Evolutionary conservation across 2,329 filamentous ascomycete species (phyloP).

Genomic region (Dothidotthia symphoricarpi): DNA sequence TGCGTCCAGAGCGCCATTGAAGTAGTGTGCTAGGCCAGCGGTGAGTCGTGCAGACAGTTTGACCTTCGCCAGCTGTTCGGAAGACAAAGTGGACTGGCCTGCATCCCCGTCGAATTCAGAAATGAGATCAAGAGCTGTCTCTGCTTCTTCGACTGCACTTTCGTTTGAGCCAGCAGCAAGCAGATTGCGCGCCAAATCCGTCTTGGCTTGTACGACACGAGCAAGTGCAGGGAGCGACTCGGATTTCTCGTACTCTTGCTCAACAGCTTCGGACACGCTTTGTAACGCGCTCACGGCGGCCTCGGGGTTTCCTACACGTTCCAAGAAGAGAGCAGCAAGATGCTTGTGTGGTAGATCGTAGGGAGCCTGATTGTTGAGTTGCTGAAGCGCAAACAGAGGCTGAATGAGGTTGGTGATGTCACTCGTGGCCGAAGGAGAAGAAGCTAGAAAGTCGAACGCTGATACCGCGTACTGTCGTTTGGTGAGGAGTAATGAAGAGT

Average conservation of each 20-base stretch:
- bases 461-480: slow-evolving; percentile 78
- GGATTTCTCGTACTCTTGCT: slow-evolving; percentile 78
- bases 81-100: slow-evolving; percentile 55
- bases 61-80: slow-evolving; percentile 65
- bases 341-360: slow-evolving; percentile 72
- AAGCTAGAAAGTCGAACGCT: slow-evolving; percentile 76
- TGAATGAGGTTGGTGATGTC: slow-evolving; percentile 67
- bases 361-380: slow-evolving; percentile 70
- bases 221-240: slow-evolving; percentile 74
- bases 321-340: slow-evolving; percentile 75
- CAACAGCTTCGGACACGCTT: slow-evolving; percentile 66
- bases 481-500: slow-evolving; percentile 68
- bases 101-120: slow-evolving; percentile 59
- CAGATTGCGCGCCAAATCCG: slow-evolving; percentile 81
- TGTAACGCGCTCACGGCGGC: slow-evolving; percentile 65
- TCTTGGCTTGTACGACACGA: slow-evolving; percentile 77
- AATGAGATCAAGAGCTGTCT: slow-evolving; percentile 75
- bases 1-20: slow-evolving; percentile 61
- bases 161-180: slow-evolving; percentile 66
- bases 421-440: slow-evolving; percentile 52
- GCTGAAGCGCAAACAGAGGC: slow-evolving; percentile 83
- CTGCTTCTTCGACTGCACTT: slow-evolving; percentile 73
- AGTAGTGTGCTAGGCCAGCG: slow-evolving; percentile 78
- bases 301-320: slow-evolving; percentile 69
- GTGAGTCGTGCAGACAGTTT: slow-evolving; percentile 84